These are phyloP conservation scores for Eucalyptus camaldulensis DNA, from an alignment of 345 rosid genomes.

Conservation along the genomic window DNA sequence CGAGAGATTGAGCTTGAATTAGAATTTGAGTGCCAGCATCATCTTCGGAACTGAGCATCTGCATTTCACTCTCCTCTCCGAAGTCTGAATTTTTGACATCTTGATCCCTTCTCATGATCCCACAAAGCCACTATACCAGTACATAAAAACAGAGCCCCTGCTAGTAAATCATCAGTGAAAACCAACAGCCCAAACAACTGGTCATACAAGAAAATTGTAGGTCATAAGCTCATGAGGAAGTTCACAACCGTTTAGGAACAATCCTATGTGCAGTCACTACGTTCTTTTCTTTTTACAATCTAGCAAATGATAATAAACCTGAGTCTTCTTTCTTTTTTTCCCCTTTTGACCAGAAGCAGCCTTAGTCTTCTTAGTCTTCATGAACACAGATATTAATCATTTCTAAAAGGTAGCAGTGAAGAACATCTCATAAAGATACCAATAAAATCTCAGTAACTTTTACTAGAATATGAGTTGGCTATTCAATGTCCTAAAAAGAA, in stretches of 20 bases:
- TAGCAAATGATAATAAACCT: neutral
- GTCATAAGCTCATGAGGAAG: neutral
- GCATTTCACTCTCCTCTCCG: no score
- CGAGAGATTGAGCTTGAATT: no score
- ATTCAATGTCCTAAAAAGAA: neutral
- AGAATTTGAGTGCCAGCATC: no score
- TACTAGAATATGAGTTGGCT: neutral
- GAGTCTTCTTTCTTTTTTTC: neutral
- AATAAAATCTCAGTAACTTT: neutral
- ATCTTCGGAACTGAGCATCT: no score
- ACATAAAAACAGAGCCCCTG: constrained; percentile 63
- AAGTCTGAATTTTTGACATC: constrained; percentile 17
- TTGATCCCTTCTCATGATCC: constrained; percentile 29
- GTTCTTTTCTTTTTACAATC: neutral
- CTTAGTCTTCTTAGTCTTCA: neutral
- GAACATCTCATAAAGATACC: neutral
- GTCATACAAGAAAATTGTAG: constrained; percentile 7
- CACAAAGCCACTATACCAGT: constrained; percentile 70
- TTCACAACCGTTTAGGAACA: neutral
- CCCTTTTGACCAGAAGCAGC: neutral
- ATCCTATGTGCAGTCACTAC: neutral
- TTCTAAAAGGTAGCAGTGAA: neutral
- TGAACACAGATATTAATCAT: neutral
- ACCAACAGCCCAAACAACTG: constrained; percentile 32
- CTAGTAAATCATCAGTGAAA: constrained; percentile 60